phyloP scores from a whole-genome alignment of 805 yeast species.

The Barnettozyma botsteinii region DNA sequence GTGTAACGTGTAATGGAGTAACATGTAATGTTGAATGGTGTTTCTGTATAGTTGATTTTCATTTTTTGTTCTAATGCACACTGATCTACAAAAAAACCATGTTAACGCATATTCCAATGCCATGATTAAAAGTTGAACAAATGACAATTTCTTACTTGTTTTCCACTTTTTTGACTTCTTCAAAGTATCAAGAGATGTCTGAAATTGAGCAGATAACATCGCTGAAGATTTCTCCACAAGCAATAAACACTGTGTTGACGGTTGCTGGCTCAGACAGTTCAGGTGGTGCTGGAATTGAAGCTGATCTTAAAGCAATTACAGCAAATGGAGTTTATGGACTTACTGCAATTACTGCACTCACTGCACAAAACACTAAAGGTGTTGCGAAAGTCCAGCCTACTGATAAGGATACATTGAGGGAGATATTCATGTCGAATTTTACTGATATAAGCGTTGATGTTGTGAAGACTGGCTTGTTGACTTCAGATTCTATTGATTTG shows the following conservation, averaged over 20 bases:
- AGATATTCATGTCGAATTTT: constrained; percentile 47
- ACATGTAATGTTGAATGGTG: too few relatives aligned
- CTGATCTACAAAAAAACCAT: too few relatives aligned
- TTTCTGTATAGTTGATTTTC: too few relatives aligned
- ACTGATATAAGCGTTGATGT: constrained; percentile 59
- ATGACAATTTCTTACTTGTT: too few relatives aligned
- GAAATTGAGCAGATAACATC: constrained; percentile 2
- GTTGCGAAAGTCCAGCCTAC: constrained; percentile 38
- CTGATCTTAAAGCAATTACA: constrained; percentile 74
- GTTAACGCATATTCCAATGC: too few relatives aligned
- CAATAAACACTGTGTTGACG: constrained; percentile 37
- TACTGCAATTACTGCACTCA: constrained; percentile 72
- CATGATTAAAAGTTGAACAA: too few relatives aligned
- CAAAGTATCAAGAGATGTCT: too few relatives aligned
- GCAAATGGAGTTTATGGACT: constrained; percentile 72
- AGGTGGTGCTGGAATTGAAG: constrained; percentile 92
- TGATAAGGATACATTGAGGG: constrained; percentile 37
- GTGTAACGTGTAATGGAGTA: too few relatives aligned
- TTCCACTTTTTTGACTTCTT: background rate
- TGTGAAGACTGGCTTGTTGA: constrained; percentile 77
- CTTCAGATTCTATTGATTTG: constrained; percentile 45
- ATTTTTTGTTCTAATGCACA: too few relatives aligned
- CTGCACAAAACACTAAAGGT: constrained; percentile 66
- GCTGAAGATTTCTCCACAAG: constrained; percentile 4
- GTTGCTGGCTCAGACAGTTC: constrained; percentile 78